A percentile compares a stretch with the other conserved stretches of the same genome.
These are phyloP conservation scores for Monosporascus ibericus DNA, from an alignment of 2,329 filamentous ascomycete genomes.

Conservation along the genomic window DNA sequence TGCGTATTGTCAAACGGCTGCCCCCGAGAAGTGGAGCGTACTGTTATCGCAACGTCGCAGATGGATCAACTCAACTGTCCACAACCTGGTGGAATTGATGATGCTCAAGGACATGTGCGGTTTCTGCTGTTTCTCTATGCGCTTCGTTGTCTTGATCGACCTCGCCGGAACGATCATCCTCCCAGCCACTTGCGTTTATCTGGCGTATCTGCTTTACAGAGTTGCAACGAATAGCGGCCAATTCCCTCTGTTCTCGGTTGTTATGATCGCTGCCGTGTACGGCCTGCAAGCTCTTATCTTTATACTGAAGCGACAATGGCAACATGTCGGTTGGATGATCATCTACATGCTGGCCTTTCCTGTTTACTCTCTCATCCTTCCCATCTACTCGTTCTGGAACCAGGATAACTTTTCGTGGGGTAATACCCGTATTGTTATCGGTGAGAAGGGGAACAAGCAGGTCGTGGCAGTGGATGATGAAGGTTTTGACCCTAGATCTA, in stretches of 20 bases:
- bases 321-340: conserved; percentile 98
- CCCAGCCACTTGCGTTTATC: conserved; percentile 79
- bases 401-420: conserved; percentile 99
- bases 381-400: conserved; percentile 98
- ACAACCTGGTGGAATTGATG: conserved; percentile 89
- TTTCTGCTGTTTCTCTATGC: conserved; percentile 98
- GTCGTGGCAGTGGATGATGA: conserved; percentile 82
- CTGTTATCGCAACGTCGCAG: conserved; percentile 94
- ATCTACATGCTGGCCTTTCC: conserved; percentile 96
- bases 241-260: conserved; percentile 80
- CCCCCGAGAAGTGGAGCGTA: conserved; percentile 90
- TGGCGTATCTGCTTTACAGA: conserved; percentile 80
- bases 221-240: conserved; percentile 63
- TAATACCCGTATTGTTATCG: conserved; percentile 95
- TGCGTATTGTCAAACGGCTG: conserved; percentile 88
- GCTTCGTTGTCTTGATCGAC: conserved; percentile 93
- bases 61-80: conserved; percentile 99
- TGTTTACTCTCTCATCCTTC: conserved; percentile 84
- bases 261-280: conserved; percentile 86
- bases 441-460: conserved; percentile 86
- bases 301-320: conserved; percentile 94
- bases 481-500: conserved; percentile 82
- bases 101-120: conserved; percentile 90
- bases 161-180: conserved; percentile 88
- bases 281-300: conserved; percentile 95